These are phyloP conservation scores for Neurospora africana DNA, from an alignment of 495 filamentous ascomycete species.

Conservation along the genomic window DNA sequence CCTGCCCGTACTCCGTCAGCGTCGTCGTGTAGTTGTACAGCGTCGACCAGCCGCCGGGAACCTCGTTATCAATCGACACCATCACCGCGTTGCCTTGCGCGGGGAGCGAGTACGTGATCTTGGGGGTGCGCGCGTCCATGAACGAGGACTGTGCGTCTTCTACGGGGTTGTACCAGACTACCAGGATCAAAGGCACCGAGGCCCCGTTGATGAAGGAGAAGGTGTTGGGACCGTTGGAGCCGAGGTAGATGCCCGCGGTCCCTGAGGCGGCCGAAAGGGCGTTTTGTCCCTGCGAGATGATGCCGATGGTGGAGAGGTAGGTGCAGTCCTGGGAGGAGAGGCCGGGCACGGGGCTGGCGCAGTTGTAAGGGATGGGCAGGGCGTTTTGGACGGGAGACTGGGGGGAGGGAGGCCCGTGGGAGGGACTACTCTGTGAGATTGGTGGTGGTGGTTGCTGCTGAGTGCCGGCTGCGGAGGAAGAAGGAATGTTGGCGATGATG, in stretches of 20 bases:
- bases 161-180: slow-evolving; percentile 11
- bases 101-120: slow-evolving; percentile 21
- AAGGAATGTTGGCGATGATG: neutral
- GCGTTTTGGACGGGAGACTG: neutral
- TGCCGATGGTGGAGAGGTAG: slow-evolving; percentile 19
- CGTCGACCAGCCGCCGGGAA: slow-evolving; percentile 21
- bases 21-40: slow-evolving; percentile 18
- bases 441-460: neutral
- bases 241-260: slow-evolving; percentile 17
- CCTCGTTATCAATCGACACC: slow-evolving; percentile 16
- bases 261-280: slow-evolving; percentile 2
- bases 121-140: slow-evolving; percentile 15
- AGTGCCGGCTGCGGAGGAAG: neutral
- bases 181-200: slow-evolving; percentile 11
- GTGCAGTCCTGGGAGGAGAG: slow-evolving; percentile 14
- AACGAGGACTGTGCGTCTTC: slow-evolving; percentile 14
- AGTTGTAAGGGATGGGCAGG: neutral
- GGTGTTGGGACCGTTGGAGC: slow-evolving; percentile 15
- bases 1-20: slow-evolving; percentile 21
- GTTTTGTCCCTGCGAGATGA: slow-evolving; percentile 18
- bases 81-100: slow-evolving; percentile 5
- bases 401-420: neutral
- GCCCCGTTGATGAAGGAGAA: slow-evolving; percentile 22
- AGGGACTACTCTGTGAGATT: neutral
- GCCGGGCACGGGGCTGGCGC: slow-evolving; percentile 9